Base-by-base conservation (phyloP, 306 rosid species). In the Glycyrrhiza uralensis region DNA sequence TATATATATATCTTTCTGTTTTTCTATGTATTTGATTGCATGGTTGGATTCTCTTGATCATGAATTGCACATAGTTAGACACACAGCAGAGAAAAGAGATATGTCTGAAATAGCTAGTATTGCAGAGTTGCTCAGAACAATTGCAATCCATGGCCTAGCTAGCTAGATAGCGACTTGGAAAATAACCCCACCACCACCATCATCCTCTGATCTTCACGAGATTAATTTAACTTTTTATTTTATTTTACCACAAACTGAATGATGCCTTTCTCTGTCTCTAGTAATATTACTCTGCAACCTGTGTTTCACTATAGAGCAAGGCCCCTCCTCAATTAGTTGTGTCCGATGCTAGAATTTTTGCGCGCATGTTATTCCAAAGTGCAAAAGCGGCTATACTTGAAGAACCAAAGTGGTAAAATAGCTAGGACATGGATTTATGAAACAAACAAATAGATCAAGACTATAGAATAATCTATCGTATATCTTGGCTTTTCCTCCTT, bases 121-220 rank as follows among this genome's bases (percentile, higher is more conserved):
- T 78, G 76, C 90, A 90, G 90, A 81, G 83, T 81, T 75, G 84
- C 74, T 85, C 86, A 85, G 91, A 79, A 60, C 80, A 88, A n/a
- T n/a, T n/a, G 83, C 81, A 88, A 87, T 79, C 85, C 87, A 78
- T 78, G 87, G 82, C 77, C n/a, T n/a, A n/a, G n/a, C n/a, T n/a
- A n/a, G n/a, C 76, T 81, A 74, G 97, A 87, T 67, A 89, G 92
- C 78, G 89, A 89, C 89, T 57, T 80, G 65, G 79, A 85, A 87
- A 78, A 81, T 81, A 83, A 86, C 76, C 77, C 56, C 72, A 66
- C 38, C 62, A 76, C 67, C 87, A 67, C 60, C 81, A 71, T 60
- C 89, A 71, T 80, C 73, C 69, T 79, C 80, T 19, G 57, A 83
- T 75, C 78, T 76, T 85, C 87, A 77, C 83, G 74, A 81, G 85